Percentiles rank a stretch among this genome's conserved stretches.
phyloP scores from a whole-genome alignment of 2,329 filamentous ascomycete genomes.

The Emydomyces testavorans region DNA sequence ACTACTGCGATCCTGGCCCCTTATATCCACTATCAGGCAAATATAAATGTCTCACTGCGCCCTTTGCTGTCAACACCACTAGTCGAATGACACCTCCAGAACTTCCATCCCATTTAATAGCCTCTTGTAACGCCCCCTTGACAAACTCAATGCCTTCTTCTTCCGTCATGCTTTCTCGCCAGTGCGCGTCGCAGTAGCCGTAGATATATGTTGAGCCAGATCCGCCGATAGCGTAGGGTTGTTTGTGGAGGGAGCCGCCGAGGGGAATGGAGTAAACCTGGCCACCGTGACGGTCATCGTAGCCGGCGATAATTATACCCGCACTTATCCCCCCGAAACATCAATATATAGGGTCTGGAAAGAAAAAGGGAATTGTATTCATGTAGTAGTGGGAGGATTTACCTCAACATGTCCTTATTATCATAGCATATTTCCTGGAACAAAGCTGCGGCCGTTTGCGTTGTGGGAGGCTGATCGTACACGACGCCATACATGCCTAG shows the following conservation, averaged over 20 bases:
- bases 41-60: conserved; percentile 87
- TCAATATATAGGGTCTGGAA: background rate
- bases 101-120: conserved; percentile 99
- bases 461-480: conserved; percentile 82
- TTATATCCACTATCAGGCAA: conserved; percentile 84
- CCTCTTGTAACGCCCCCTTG: conserved; percentile 79
- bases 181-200: conserved; percentile 94
- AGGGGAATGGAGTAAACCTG: conserved; percentile 97
- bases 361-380: background rate
- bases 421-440: conserved; percentile 98
- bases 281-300: conserved; percentile 86
- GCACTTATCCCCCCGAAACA: conserved; percentile 53
- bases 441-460: conserved; percentile 85
- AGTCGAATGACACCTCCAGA: conserved; percentile 96
- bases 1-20: conserved; percentile 50
- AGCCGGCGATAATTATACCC: conserved; percentile 96
- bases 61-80: conserved; percentile 85
- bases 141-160: conserved; percentile 83
- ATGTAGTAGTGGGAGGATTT: conserved; percentile 18
- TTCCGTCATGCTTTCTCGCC: conserved; percentile 91
- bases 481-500: conserved; percentile 82
- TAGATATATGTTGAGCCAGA: conserved; percentile 99
- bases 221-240: conserved; percentile 86
- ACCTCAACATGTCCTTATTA: conserved; percentile 92
- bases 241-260: conserved; percentile 94